phyloP scores from a whole-genome alignment of 106 monocot species.

The Cymbidium sinense region DNA sequence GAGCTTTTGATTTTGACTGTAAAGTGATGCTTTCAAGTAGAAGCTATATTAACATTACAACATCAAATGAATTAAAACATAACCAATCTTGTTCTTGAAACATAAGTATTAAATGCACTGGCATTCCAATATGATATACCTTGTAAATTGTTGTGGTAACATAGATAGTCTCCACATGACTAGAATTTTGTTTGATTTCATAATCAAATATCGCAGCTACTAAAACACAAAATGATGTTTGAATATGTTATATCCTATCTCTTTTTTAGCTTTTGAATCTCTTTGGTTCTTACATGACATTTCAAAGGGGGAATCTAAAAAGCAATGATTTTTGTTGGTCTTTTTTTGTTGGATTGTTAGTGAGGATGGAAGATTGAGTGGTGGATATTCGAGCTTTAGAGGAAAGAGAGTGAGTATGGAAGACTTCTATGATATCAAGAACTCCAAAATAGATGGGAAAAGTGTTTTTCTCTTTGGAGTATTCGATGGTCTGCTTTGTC shows the following conservation, averaged over 20 bases:
- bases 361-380: conserved; percentile 12
- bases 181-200: not conserved
- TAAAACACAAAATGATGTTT: not conserved
- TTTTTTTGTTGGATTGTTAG: not conserved
- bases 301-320: not conserved
- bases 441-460: conserved; percentile 13
- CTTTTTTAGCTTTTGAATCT: not conserved
- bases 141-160: not conserved
- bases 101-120: not conserved
- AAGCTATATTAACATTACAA: too few relatives aligned
- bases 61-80: too few relatives aligned
- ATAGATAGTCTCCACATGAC: not conserved
- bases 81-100: too few relatives aligned
- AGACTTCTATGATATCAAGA: conserved; percentile 15
- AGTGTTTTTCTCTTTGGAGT: conserved; percentile 9
- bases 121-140: not conserved
- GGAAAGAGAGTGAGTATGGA: conserved; percentile 16
- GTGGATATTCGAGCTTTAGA: conserved; percentile 16
- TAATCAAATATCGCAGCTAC: not conserved
- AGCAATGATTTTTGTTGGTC: not conserved
- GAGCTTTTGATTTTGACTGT: too few relatives aligned
- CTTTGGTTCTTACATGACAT: not conserved
- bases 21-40: too few relatives aligned
- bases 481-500: conserved; percentile 65
- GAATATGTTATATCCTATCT: too few relatives aligned